A percentile compares a stretch with the other conserved stretches of the same genome.
Conservation (phyloP, 2,329 filamentous ascomycete genomes). For the Aspergillus fructus region DNA sequence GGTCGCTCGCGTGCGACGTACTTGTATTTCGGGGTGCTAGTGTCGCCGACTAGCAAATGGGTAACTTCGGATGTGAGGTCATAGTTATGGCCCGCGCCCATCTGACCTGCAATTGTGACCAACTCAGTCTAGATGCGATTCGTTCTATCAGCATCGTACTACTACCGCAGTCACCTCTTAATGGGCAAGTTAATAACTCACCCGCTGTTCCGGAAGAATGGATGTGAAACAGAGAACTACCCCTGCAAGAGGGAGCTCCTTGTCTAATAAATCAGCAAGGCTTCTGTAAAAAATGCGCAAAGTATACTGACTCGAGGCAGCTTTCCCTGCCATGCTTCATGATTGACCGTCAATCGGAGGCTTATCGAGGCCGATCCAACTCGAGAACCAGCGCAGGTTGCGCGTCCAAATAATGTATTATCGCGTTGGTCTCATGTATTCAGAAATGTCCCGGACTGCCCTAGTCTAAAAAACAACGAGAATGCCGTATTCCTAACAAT, state of each 20-base stretch:
- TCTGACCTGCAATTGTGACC: conserved; percentile 60
- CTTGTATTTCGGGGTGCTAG: conserved; percentile 88
- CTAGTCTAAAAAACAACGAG: neutral
- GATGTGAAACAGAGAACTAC: conserved; percentile 86
- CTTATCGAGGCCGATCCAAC: conserved; percentile 1
- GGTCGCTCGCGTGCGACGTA: conserved; percentile 88
- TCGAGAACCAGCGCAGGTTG: conserved; percentile 5
- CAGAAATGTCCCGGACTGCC: too few relatives aligned
- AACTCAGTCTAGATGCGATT: conserved; percentile 36
- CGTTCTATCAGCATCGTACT: neutral
- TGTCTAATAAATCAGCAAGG: conserved; percentile 45
- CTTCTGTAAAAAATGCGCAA: neutral
- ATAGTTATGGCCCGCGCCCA: conserved; percentile 84
- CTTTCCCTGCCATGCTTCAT: conserved; percentile 44
- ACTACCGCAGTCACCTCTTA: neutral
- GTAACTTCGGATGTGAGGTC: conserved; percentile 96
- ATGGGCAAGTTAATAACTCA: conserved; percentile 37
- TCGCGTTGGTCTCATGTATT: neutral
- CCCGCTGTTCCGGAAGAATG: conserved; percentile 74
- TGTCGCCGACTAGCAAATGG: conserved; percentile 86
- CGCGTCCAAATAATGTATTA: neutral
- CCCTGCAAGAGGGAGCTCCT: conserved; percentile 65
- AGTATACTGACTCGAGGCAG: conserved; percentile 31
- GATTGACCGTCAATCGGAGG: conserved; percentile 18
- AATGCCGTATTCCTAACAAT: neutral